Base-by-base conservation (phyloP, 2,329 filamentous ascomycete species). In the Fusarium caatingaense region DNA sequence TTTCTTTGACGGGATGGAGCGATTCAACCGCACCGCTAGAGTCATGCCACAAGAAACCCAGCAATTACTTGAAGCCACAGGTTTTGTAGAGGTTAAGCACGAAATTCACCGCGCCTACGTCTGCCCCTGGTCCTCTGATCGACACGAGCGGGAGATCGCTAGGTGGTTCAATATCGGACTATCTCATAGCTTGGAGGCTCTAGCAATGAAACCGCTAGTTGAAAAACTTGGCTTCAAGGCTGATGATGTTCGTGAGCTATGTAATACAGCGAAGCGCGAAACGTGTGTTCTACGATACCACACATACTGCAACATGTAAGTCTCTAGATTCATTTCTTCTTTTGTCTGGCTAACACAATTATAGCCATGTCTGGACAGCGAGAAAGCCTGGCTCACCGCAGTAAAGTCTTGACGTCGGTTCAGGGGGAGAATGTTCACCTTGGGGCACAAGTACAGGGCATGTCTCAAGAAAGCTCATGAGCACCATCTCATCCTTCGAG, bases 121-220 rank as follows among this genome's bases (percentile, higher is more conserved):
- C 76, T 95, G 91, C 75, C 88, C 90, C 25, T 95, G 92, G 91
- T 87, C 88, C 62, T 78, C 82, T 27, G 88, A 93, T 72, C 83
- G 85, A 27, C 84, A 89, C 68, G 85, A 89, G 71, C 90, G 89
- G 66, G 87, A 91, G 46, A 86, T 94, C 56, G 93, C 92, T 30
- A 86, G 89, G 61, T 97, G 93, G 92, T 97, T 97, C 80, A 94
- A 95, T 76, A 83, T 95, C 25, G 91, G 89, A 41, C 84, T 97
- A 72, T 89, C 87, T 13, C 88, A 92, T 75, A 91, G 92, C 27
- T 80, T 97, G 51, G 88, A 93, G 72, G 89, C 90, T 15, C 83
- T 97, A 74, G 91, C 90, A 69, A 79, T 96, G 74, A 91, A 87
- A 37, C 91, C 94, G 10, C 86, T 98, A 76, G 90, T 88, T 46